Conservation (phyloP, 345 rosid species). For the Eucalyptus paniculata region DNA sequence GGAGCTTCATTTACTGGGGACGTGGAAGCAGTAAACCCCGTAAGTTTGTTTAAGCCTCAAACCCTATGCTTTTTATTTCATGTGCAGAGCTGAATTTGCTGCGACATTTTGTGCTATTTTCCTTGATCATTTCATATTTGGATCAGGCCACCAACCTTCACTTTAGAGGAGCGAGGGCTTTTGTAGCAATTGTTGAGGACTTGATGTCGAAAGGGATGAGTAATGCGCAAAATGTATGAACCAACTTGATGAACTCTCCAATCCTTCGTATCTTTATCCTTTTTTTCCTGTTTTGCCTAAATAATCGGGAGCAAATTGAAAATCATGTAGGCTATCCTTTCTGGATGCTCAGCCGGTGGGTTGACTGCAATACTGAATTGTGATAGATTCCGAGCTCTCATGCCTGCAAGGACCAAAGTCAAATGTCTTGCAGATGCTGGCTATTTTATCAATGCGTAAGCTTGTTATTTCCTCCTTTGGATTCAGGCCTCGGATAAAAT, state of each 20-base stretch:
- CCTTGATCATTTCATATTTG: conserved; percentile 5
- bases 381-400: conserved; percentile 61
- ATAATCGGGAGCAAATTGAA: background rate
- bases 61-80: background rate
- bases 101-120: background rate
- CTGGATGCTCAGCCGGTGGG: conserved; percentile 98
- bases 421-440: conserved; percentile 98
- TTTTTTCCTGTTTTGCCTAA: background rate
- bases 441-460: conserved; percentile 81
- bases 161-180: conserved; percentile 92
- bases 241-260: background rate
- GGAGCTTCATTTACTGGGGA: conserved; percentile 94
- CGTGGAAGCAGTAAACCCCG: conserved; percentile 60
- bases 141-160: conserved; percentile 82
- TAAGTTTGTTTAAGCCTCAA: conserved; percentile 14
- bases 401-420: conserved; percentile 60
- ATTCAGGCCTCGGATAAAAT: background rate
- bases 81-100: background rate
- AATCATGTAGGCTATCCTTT: conserved; percentile 54
- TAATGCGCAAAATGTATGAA: conserved; percentile 61
- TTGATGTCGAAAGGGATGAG: conserved; percentile 72
- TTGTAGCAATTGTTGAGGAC: conserved; percentile 70
- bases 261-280: background rate
- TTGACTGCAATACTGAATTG: conserved; percentile 83
- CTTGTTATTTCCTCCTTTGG: background rate